phyloP scores from a whole-genome alignment of 176 grass and related monocot genomes.

The Phoenix roebelenii region DNA sequence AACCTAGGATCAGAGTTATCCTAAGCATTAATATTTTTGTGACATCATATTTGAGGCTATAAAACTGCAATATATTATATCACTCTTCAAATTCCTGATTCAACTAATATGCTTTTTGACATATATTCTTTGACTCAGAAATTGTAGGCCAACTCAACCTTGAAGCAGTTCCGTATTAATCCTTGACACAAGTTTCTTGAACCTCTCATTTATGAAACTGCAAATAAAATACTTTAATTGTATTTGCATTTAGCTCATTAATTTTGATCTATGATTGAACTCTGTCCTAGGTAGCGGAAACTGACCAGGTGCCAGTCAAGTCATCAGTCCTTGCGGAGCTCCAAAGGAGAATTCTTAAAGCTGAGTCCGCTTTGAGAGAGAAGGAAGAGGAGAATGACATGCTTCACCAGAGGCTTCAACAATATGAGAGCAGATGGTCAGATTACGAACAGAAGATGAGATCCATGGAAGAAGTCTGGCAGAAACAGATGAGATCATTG shows the following conservation, averaged over 20 bases:
- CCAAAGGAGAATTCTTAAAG: conserved; percentile 63
- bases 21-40: no score
- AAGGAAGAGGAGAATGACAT: conserved; percentile 95
- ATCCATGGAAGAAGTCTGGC: conserved; percentile 99
- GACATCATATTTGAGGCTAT: no score
- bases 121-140: no score
- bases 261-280: background rate
- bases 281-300: conserved; percentile 33
- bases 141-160: no score
- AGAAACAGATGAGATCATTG: conserved; percentile 87
- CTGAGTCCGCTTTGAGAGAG: conserved; percentile 53
- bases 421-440: conserved; percentile 78
- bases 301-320: conserved; percentile 73
- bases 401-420: conserved; percentile 70
- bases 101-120: no score
- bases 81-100: no score
- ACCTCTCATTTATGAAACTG: no score
- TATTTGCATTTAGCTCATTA: background rate
- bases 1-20: no score
- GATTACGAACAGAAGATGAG: conserved; percentile 98
- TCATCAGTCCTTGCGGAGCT: conserved; percentile 73
- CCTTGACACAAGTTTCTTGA: no score
- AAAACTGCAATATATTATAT: no score
- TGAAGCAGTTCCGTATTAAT: no score
- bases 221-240: background rate